A percentile compares a stretch with the other conserved stretches of the same genome.
These are phyloP conservation scores for Coemansia sp. DNA, from an alignment of 192 early-diverging fungal genomes.

Conservation along the genomic window DNA sequence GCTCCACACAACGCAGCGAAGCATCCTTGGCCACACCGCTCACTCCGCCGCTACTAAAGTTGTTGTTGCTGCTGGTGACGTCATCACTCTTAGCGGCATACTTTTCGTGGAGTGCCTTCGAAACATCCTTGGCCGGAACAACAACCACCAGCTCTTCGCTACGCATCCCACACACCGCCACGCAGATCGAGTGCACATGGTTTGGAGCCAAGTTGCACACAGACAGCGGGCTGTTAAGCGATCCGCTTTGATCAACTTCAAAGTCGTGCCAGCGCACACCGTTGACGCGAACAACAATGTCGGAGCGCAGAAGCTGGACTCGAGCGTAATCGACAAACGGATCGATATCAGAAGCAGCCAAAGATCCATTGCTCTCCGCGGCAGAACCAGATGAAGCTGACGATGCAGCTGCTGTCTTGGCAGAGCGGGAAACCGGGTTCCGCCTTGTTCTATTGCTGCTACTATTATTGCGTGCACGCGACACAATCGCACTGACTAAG, in stretches of 20 bases:
- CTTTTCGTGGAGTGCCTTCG: neutral
- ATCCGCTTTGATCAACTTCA: neutral
- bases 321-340: slow-evolving; percentile 36
- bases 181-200: slow-evolving; percentile 13
- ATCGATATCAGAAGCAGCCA: slow-evolving; percentile 20
- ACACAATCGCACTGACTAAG: slow-evolving; percentile 15
- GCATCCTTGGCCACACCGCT: slow-evolving; percentile 6
- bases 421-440: neutral
- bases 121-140: neutral
- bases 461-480: neutral
- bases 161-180: slow-evolving; percentile 39
- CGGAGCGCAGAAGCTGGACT: slow-evolving; percentile 31
- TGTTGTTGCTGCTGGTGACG: neutral
- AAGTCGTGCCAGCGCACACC: slow-evolving; percentile 35
- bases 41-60: neutral
- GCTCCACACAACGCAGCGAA: neutral
- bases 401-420: too few relatives aligned
- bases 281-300: slow-evolving; percentile 45
- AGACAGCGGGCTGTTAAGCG: slow-evolving; percentile 20
- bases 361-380: neutral
- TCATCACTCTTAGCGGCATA: neutral
- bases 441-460: neutral
- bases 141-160: slow-evolving; percentile 41
- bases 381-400: neutral
- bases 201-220: slow-evolving; percentile 24